Evolutionary conservation across 495 filamentous ascomycete genomes (phyloP).

Genomic region (Penicillium cataractarum): DNA sequence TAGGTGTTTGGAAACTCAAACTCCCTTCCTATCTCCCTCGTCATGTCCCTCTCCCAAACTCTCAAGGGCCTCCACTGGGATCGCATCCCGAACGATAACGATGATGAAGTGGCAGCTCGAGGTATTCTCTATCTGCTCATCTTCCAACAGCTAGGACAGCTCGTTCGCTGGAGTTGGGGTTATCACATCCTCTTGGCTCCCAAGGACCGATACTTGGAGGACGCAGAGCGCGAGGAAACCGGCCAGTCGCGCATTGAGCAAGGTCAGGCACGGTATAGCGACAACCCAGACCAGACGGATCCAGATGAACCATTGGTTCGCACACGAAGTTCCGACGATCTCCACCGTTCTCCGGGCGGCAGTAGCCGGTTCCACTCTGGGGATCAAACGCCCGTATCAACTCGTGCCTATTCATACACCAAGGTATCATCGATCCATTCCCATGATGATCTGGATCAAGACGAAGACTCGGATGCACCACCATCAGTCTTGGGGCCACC

Average conservation of each 20-base stretch:
- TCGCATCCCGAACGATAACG: constrained; percentile 85
- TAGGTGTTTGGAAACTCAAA: constrained; percentile 97
- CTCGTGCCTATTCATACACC: constrained; percentile 38
- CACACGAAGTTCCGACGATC: constrained; percentile 35
- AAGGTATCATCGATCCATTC: constrained; percentile 37
- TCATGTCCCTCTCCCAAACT: constrained; percentile 90
- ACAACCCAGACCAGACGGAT: constrained; percentile 55
- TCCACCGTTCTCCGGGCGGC: constrained; percentile 25
- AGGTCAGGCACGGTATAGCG: constrained; percentile 65
- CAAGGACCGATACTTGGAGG: constrained; percentile 61
- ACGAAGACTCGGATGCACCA: constrained; percentile 31
- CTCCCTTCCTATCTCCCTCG: constrained; percentile 94
- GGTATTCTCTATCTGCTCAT: constrained; percentile 95
- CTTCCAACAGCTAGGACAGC: constrained; percentile 95
- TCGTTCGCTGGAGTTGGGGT: constrained; percentile 97
- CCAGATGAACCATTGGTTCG: constrained; percentile 48
- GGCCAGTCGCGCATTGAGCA: constrained; percentile 59
- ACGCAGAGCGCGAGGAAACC: constrained; percentile 57
- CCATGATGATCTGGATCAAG: constrained; percentile 17
- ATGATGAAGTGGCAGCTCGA: constrained; percentile 89
- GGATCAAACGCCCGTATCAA: constrained; percentile 46
- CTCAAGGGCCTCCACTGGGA: constrained; percentile 92
- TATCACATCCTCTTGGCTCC: constrained; percentile 90
- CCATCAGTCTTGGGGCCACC: constrained; percentile 37
- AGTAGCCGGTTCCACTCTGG: constrained; percentile 43